phyloP scores from a whole-genome alignment of 1,284 basidiomycete genomes.

The Fomitopsis pinicola region DNA sequence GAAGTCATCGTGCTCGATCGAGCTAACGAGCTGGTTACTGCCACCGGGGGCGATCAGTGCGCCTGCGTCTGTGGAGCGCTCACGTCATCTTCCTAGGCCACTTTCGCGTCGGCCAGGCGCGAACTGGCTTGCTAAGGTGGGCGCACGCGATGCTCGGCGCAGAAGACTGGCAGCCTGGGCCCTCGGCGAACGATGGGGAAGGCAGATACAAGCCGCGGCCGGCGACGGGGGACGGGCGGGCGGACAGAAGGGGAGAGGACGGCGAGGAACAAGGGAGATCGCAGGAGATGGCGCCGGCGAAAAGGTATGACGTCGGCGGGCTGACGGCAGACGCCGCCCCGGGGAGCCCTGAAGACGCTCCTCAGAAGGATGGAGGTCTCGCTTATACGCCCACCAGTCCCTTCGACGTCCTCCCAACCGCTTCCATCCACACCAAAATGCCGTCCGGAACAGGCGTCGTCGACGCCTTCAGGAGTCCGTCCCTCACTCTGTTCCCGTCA shows the following conservation, averaged over 20 bases:
- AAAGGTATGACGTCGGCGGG: conserved; percentile 1
- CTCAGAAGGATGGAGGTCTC: neutral
- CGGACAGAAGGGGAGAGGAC: conserved; percentile 1
- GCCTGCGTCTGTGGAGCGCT: neutral
- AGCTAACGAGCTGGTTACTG: neutral
- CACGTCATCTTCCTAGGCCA: neutral
- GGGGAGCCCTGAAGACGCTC: neutral
- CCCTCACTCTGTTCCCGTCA: conserved; percentile 1
- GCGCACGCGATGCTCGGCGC: neutral
- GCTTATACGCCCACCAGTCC: neutral
- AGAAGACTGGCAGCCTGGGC: too few relatives aligned
- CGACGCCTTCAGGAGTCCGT: conserved; percentile 32
- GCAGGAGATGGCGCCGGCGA: neutral
- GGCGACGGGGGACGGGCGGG: conserved; percentile 1
- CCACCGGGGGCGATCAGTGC: neutral
- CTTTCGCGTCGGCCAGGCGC: neutral
- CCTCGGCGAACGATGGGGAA: too few relatives aligned
- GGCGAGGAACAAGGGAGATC: neutral
- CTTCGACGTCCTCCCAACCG: conserved; percentile 4
- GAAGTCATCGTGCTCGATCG: neutral
- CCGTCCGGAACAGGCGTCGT: conserved; percentile 31
- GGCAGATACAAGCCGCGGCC: neutral
- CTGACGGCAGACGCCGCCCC: neutral
- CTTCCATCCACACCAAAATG: conserved; percentile 16
- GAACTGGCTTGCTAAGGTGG: neutral